Base-by-base conservation (phyloP, 371 early-diverging fungal genomes). In the Rhizomucor miehei region DNA sequence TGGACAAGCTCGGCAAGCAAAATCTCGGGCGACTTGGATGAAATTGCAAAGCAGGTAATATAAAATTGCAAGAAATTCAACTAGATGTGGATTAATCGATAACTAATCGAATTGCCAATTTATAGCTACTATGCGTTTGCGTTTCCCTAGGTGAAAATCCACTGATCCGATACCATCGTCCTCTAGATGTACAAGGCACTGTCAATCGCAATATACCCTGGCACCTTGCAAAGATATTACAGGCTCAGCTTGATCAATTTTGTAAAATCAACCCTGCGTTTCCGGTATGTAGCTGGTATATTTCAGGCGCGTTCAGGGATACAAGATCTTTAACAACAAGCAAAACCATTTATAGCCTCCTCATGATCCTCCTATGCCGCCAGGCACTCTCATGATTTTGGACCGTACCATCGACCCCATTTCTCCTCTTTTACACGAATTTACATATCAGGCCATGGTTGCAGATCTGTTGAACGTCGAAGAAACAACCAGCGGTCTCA, bases 381-480 rank as follows among this genome's bases (percentile, higher is more conserved):
- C 87, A n/a, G 81, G 86, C 43, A 84, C 87, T 21, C 57, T 97
- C 24, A 71, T 97, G 21, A 80, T 98, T 52, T 65, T 93, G 21
- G 99, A 98, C 73, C 89, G 99, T 51, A 85, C 91, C 2, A 76
- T 93, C 44, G 99, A 98, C 71, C 74, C 87, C 35, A 68, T 80
- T 48, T 79, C 94, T 6, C 96, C 99, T 1, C 71, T 97, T 17
- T 64, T 97, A 24, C 98, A 97, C 69, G 92, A 94, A 60, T 92
- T 97, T 40, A 92, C 95, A 0, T 97, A 95, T 58, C 95, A 97
- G 70, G 93, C 97, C 3, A 91, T 94, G 88, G 84, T 87, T 12
- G 86, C 92, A 46, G 98, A 98, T 63, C 66, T 94, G 36, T 60
- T 94, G n/a, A 72, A 79, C 14, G 79, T 92, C 14, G 87, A 89